Evolutionary conservation across 768 basidiomycete genomes (phyloP).

Genomic region (Pisolithus tinctorius): DNA sequence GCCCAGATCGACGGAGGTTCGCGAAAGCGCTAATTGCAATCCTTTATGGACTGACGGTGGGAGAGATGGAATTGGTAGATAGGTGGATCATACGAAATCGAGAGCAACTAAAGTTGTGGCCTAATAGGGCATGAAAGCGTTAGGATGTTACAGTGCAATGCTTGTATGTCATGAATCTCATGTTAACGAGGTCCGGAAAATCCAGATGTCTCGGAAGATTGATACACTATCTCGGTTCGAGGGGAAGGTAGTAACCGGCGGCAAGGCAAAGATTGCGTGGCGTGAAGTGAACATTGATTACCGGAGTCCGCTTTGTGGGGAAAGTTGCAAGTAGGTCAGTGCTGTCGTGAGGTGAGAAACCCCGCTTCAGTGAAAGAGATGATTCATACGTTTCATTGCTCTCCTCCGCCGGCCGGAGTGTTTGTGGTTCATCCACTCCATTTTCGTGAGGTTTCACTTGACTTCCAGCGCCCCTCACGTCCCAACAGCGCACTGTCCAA

Average conservation of each 20-base stretch:
- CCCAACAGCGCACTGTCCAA: slow-evolving; percentile 98
- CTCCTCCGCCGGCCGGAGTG: slow-evolving; percentile 35
- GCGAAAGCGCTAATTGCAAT: slow-evolving; percentile 4
- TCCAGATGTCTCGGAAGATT: neutral
- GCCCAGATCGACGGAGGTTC: slow-evolving; percentile 2
- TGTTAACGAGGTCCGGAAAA: too few species aligned
- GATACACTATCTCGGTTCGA: slow-evolving; percentile 41
- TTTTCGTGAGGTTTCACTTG: slow-evolving; percentile 53
- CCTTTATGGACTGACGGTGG: slow-evolving; percentile 1
- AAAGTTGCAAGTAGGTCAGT: slow-evolving; percentile 84
- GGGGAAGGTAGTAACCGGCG: slow-evolving; percentile 65
- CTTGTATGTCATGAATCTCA: neutral
- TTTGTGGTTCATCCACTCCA: slow-evolving; percentile 33
- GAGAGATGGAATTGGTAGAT: slow-evolving; percentile 4
- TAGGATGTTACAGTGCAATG: neutral
- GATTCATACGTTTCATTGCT: slow-evolving; percentile 57
- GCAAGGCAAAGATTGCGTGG: slow-evolving; percentile 90
- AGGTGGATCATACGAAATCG: slow-evolving; percentile 3
- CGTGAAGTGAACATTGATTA: slow-evolving; percentile 90
- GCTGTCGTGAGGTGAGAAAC: slow-evolving; percentile 35
- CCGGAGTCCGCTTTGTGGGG: slow-evolving; percentile 92
- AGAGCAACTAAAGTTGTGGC: slow-evolving; percentile 1
- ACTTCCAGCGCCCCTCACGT: slow-evolving; percentile 78
- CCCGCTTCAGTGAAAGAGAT: neutral
- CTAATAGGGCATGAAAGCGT: neutral